Evolutionary conservation across 2,329 filamentous ascomycete species (phyloP).

Genomic region (Neurospora sp.): DNA sequence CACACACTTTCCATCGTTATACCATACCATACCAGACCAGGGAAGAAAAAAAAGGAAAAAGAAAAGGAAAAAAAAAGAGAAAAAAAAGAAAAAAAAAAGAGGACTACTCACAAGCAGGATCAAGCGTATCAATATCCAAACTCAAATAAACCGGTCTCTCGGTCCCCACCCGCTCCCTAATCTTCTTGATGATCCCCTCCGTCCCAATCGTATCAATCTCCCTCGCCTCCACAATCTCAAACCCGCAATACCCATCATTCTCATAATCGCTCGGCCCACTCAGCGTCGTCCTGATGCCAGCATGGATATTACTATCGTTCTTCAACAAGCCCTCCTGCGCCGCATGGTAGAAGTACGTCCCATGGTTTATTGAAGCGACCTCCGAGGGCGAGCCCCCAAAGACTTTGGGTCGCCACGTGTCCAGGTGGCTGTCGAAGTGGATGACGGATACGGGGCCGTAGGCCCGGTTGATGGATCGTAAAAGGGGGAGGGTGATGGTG

Average conservation of each 20-base stretch:
- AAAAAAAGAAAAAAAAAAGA: too few species aligned
- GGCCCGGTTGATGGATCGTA: conserved; percentile 49
- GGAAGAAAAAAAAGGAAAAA: not conserved
- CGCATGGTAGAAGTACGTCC: conserved; percentile 83
- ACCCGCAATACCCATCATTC: conserved; percentile 77
- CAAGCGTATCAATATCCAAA: conserved; percentile 81
- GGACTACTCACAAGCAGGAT: conserved; percentile 57
- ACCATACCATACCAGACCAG: not conserved
- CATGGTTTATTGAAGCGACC: conserved; percentile 72
- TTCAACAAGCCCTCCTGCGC: conserved; percentile 65
- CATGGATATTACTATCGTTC: conserved; percentile 82
- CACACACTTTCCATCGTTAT: not conserved
- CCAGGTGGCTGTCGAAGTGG: conserved; percentile 54
- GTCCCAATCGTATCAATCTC: conserved; percentile 43
- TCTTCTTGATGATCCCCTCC: conserved; percentile 69
- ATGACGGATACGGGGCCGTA: conserved; percentile 53
- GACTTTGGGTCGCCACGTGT: conserved; percentile 76
- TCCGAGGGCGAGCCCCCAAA: conserved; percentile 75
- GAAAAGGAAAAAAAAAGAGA: conserved; percentile 4
- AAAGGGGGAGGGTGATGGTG: conserved; percentile 50
- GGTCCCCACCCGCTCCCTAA: conserved; percentile 64
- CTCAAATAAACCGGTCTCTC: conserved; percentile 69
- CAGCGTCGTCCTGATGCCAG: conserved; percentile 75
- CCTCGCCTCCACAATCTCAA: conserved; percentile 68
- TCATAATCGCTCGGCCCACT: conserved; percentile 73